Percentiles rank a stretch among this genome's conserved stretches.
Conservation (phyloP, 441 rosid genomes). For the Rhodomyrtus psidioides region DNA sequence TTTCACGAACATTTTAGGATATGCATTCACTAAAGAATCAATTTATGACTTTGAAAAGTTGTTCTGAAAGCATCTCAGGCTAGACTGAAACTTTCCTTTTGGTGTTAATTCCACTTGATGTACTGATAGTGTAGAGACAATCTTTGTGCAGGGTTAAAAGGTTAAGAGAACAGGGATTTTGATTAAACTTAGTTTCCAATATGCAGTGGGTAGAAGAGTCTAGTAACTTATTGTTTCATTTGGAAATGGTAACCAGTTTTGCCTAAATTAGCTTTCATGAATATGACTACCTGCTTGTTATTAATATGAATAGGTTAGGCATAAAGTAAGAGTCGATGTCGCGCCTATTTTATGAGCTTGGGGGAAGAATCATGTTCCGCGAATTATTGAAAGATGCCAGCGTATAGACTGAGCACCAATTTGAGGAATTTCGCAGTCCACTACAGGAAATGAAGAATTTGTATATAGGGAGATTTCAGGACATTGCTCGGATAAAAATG, state of each 20-base stretch:
- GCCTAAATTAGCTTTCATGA: too few species aligned
- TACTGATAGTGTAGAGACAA: background rate
- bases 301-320: background rate
- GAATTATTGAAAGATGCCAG: background rate
- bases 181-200: background rate
- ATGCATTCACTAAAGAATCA: background rate
- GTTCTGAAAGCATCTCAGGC: background rate
- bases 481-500: background rate
- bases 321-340: background rate
- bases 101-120: background rate
- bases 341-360: background rate
- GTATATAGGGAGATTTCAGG: background rate
- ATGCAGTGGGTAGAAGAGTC: background rate
- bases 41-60: background rate
- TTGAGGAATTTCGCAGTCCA: background rate
- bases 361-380: background rate
- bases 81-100: background rate
- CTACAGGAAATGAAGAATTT: background rate
- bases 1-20: background rate
- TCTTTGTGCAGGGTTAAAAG: background rate
- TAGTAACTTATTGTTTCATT: background rate
- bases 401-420: background rate
- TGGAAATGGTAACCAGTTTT: too few species aligned
- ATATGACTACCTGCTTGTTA: too few species aligned
- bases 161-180: background rate